These are phyloP conservation scores for Crassisporium funariophilum DNA, from an alignment of 768 basidiomycete species.

Conservation along the genomic window DNA sequence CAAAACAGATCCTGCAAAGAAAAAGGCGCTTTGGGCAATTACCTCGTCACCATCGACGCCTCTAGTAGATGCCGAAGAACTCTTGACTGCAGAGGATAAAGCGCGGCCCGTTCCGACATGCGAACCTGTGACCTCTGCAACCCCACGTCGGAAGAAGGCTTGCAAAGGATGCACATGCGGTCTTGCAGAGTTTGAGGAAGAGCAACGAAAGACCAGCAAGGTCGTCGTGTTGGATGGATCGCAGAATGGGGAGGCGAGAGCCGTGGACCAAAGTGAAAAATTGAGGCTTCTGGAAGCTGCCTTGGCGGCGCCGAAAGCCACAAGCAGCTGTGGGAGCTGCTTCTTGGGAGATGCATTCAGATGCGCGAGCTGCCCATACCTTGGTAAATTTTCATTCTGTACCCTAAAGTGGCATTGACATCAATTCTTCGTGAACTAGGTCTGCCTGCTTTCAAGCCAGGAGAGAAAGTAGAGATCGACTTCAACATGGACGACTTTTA, in stretches of 20 bases:
- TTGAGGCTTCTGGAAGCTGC: slow-evolving; percentile 68
- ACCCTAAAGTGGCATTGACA: slow-evolving; percentile 13
- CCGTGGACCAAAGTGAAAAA: slow-evolving; percentile 60
- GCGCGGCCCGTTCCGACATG: slow-evolving; percentile 76
- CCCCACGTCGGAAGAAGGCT: slow-evolving; percentile 80
- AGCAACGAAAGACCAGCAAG: slow-evolving; percentile 63
- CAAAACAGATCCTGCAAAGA: slow-evolving; percentile 66
- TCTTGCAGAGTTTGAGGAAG: slow-evolving; percentile 89
- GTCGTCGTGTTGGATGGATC: slow-evolving; percentile 72
- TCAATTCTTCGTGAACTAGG: slow-evolving; percentile 51
- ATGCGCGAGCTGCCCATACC: slow-evolving; percentile 94
- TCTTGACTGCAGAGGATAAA: slow-evolving; percentile 84
- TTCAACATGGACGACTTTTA: slow-evolving; percentile 89
- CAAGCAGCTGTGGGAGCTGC: slow-evolving; percentile 96
- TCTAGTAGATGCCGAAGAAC: slow-evolving; percentile 77
- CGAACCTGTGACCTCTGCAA: slow-evolving; percentile 57
- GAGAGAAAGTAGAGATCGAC: slow-evolving; percentile 94
- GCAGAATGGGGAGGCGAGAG: slow-evolving; percentile 59
- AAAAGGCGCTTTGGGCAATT: slow-evolving; percentile 89
- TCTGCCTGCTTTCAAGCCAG: slow-evolving; percentile 96
- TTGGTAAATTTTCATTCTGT: slow-evolving; percentile 62
- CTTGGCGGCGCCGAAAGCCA: slow-evolving; percentile 78
- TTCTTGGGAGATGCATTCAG: slow-evolving; percentile 98
- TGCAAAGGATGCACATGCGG: slow-evolving; percentile 98
- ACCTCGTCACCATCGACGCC: slow-evolving; percentile 64